Base-by-base conservation (phyloP, 306 rosid genomes). In the Parietaria judaica region DNA sequence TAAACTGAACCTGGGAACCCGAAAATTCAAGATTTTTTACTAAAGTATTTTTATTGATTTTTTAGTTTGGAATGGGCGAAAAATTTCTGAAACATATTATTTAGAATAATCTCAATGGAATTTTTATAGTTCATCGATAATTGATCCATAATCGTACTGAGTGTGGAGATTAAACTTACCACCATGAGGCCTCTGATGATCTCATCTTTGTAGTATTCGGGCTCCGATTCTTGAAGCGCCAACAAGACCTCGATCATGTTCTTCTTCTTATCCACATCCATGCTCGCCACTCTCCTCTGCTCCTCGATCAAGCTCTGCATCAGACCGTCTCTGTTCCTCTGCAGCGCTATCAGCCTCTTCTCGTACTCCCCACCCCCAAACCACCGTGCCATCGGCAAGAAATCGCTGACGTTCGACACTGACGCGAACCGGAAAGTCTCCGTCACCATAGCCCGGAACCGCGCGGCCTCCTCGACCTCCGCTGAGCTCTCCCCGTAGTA, bases 151-250 rank as follows among this genome's bases (percentile, higher is more conserved):
- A 31, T 14, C 3, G 46, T 8, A 35, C 1, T 7, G 8, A 54
- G 9, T 41, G 9, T 52, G 36, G 14, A 5, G 8, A 1, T 16
- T 38, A 36, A 45, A 12, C 65, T 52, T 69, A 60, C 79, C 34
- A 37, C 36, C 72, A 75, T 64, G 43, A 75, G 23, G 60, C 75
- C 72, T 62, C 56, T 59, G 55, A 75, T 39, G 31, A 65, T 60
- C 63, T 69, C 75, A 35, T 74, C 79, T 3, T 11, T 69, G 34
- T 64, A 65, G 35, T 69, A 65, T 10, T 69, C 75, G 6, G 79
- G 75, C 47, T 74, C 75, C 10, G 60, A 54, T 39, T 14, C 75
- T 48, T 74, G 75, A 4, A 59, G 71, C 11, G 36, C 7, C 37
- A 69, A 16, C 38, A 74, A 7, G 56, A 74, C 68, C 10, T 54